Base-by-base conservation (phyloP, 352 stramenopile genomes). In the Pythium phragmiticola region DNA sequence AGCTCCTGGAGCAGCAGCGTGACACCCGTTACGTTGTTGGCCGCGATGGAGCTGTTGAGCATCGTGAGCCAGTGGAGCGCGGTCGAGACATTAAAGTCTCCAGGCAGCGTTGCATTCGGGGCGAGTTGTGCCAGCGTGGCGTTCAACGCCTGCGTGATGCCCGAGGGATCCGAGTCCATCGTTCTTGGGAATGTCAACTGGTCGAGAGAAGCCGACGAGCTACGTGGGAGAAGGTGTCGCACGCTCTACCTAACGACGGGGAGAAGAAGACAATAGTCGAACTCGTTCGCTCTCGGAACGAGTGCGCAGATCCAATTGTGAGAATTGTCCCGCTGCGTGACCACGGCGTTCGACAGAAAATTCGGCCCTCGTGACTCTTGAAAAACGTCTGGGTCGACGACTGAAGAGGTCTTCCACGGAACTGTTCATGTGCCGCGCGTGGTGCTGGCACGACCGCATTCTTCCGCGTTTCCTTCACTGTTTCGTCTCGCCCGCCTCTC, bases 11-110 rank as follows among this genome's bases (percentile, higher is more conserved):
- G 42, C 41, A 61, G 42, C 55, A 39, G 4, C 17, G 42, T 19
- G 3, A 61, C 55, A 12, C 26, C 55, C 41, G 55, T 30, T 4
- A 21, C 55, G 19, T 61, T 68, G 60, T 68, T 68, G 7, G 56
- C 45, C 17, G 55, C 26, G 42, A 61, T 61, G 28, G 55, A 61
- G 7, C 9, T 45, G 30, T 61, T 61, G 55, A 61, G 51, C 30
- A 42, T 54, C 23, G 60, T 53, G 34, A 68, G 60, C 60, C 60
- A 68, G 21, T 68, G 43, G 52, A 68, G 51, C 16, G 60, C 53
- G 9, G 36, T 41, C 19, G 42, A 56, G 43, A 68, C 21, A 39
- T 68, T 60, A 14, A 68, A 60, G 23, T 61, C 53, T 1, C 33
- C 34, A 3, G 60, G 60, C 34, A 68, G 53, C 14, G 45, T 57